These are phyloP conservation scores for Angophora floribunda DNA, from an alignment of 345 rosid species.

Conservation along the genomic window DNA sequence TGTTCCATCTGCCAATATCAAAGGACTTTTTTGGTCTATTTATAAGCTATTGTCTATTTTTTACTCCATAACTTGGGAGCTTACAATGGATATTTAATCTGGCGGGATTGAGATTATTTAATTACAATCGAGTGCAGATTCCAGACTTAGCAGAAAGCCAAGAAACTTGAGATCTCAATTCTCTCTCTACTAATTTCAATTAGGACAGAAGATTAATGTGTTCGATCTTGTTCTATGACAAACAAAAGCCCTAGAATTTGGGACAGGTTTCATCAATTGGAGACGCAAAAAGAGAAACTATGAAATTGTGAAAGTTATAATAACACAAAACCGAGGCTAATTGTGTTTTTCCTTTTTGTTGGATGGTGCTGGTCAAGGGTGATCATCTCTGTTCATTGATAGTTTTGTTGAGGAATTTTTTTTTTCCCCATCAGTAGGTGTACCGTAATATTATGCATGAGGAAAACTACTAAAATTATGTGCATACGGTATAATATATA, in stretches of 20 bases:
- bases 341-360: neutral
- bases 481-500: neutral
- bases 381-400: neutral
- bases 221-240: neutral
- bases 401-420: neutral
- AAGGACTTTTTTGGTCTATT: neutral
- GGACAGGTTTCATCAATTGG: neutral
- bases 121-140: neutral
- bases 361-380: neutral
- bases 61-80: neutral
- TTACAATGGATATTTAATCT: neutral
- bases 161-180: neutral
- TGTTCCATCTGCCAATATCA: neutral
- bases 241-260: neutral
- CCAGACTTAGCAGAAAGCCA: neutral
- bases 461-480: neutral
- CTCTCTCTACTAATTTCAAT: neutral
- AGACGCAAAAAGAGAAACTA: neutral
- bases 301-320: neutral
- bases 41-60: neutral
- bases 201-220: neutral
- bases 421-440: neutral
- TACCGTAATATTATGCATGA: neutral
- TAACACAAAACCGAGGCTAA: neutral
- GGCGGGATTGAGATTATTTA: neutral